Evolutionary conservation across 106 monocot species (phyloP).

Genomic region (Ottelia alismoides): DNA sequence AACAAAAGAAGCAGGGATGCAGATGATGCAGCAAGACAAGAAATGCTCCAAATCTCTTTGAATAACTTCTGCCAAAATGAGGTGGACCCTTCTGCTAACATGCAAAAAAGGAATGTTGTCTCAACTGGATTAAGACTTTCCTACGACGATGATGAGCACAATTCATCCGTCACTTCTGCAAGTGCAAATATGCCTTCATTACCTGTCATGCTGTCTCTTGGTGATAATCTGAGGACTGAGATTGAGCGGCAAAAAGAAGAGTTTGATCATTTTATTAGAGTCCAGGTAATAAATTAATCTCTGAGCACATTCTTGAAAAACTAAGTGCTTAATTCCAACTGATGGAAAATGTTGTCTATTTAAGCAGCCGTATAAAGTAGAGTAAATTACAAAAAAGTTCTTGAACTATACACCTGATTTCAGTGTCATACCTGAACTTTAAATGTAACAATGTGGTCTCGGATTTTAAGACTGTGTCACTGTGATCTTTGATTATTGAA

Average conservation of each 20-base stretch:
- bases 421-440: too few relatives aligned
- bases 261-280: conserved; percentile 36
- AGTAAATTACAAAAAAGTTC: too few relatives aligned
- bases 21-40: conserved; percentile 23
- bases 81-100: conserved; percentile 13
- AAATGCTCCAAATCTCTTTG: conserved; percentile 60
- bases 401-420: not conserved
- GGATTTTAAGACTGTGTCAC: too few relatives aligned
- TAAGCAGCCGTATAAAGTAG: too few relatives aligned
- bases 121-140: conserved; percentile 64
- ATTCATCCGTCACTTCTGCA: conserved; percentile 47
- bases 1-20: conserved; percentile 31
- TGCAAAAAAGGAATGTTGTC: conserved; percentile 38
- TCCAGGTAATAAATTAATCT: too few relatives aligned
- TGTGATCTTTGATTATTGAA: too few relatives aligned
- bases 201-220: conserved; percentile 29
- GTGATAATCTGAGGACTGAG: conserved; percentile 32
- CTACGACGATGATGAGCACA: conserved; percentile 57
- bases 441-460: too few relatives aligned
- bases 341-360: too few relatives aligned
- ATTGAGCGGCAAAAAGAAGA: conserved; percentile 56
- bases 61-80: conserved; percentile 25
- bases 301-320: too few relatives aligned
- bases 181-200: conserved; percentile 33
- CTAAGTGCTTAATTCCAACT: too few relatives aligned